These are phyloP conservation scores for Eimeria zaria DNA, from an alignment of 169 alveolate species.

Conservation along the genomic window DNA sequence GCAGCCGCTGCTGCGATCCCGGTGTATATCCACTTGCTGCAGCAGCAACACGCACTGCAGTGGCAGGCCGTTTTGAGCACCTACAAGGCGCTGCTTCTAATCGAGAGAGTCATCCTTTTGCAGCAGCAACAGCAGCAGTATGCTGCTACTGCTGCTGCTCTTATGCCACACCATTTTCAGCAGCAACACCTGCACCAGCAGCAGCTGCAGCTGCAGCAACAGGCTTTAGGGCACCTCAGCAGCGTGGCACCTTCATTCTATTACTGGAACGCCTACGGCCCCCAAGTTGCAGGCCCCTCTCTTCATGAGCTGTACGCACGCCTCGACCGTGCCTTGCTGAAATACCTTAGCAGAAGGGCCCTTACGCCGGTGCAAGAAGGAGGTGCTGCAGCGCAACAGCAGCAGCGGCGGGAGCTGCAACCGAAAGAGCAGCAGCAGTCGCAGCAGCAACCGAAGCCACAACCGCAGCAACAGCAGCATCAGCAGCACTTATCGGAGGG, in stretches of 20 bases:
- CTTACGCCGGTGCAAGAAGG: not conserved
- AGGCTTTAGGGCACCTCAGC: not conserved
- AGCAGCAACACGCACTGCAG: slow-evolving; percentile 62
- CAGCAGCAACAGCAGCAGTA: slow-evolving; percentile 29
- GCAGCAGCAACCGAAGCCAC: no score
- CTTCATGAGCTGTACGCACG: slow-evolving; percentile 30
- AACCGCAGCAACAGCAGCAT: slow-evolving; percentile 28
- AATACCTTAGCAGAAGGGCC: not conserved
- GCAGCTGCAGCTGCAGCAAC: slow-evolving; percentile 13
- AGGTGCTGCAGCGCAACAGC: not conserved
- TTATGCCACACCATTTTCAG: not conserved
- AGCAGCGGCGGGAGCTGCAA: not conserved
- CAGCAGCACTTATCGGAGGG: not conserved
- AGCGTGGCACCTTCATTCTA: not conserved
- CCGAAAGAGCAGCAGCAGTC: not conserved
- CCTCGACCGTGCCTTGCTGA: slow-evolving; percentile 37
- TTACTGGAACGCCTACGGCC: not conserved
- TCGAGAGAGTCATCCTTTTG: not conserved
- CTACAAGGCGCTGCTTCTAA: slow-evolving; percentile 17
- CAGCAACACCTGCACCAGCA: not conserved
- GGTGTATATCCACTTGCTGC: slow-evolving; percentile 28
- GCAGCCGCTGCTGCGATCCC: slow-evolving; percentile 49
- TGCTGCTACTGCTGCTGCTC: not conserved
- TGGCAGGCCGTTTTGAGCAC: slow-evolving; percentile 28
- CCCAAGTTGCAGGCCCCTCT: not conserved